These are phyloP conservation scores for Nitzschia putrida DNA, from an alignment of 108 stramenopile species.

Conservation along the genomic window DNA sequence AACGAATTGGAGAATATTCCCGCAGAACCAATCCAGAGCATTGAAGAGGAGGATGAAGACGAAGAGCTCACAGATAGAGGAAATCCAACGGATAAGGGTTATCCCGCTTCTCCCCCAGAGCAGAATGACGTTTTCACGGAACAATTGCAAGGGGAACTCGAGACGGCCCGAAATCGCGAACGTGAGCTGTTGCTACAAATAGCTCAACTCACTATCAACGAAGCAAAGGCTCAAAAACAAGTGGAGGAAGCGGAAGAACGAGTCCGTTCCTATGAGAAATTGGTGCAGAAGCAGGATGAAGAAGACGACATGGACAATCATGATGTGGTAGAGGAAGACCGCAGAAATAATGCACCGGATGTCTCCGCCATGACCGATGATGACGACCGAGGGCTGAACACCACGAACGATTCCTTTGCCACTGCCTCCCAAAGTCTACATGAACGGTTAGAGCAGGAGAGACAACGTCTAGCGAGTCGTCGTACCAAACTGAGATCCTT, in stretches of 20 bases:
- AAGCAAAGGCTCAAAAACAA: constrained; percentile 5
- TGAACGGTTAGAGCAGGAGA: neutral
- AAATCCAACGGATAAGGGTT: too few species aligned
- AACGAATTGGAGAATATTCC: neutral
- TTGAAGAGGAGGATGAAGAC: neutral
- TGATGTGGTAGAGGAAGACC: neutral
- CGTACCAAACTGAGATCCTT: neutral
- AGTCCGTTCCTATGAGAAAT: neutral
- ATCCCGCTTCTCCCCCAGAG: neutral
- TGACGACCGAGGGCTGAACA: neutral
- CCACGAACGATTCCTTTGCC: neutral
- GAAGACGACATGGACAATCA: neutral
- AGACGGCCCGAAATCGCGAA: constrained; percentile 13
- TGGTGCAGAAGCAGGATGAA: neutral
- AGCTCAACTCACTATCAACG: neutral
- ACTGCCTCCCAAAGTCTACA: neutral
- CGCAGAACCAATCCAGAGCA: neutral
- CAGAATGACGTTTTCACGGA: neutral
- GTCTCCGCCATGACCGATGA: neutral
- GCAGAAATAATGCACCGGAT: neutral
- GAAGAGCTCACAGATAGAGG: neutral
- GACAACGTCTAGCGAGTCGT: neutral
- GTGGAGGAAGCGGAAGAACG: neutral
- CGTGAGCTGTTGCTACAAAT: constrained; percentile 9
- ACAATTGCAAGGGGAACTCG: neutral